Percentiles rank a stretch among this genome's conserved stretches.
Evolutionary conservation across 768 basidiomycete genomes (phyloP).

Genomic region (Calocybe indica): DNA sequence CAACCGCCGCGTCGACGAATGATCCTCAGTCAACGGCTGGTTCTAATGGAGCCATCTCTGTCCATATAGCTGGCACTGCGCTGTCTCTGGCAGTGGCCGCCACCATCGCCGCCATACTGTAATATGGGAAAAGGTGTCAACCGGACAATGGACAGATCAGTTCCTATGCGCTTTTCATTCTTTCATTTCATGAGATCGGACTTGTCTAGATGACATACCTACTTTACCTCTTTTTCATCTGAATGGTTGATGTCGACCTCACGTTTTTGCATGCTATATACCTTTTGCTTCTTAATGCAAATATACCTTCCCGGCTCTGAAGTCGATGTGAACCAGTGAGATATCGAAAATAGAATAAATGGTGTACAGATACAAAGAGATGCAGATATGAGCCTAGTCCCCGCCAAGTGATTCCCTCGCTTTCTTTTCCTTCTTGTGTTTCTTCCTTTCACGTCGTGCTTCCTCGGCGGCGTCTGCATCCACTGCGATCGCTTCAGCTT

Average conservation of each 20-base stretch:
- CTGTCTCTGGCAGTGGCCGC: conserved; percentile 21
- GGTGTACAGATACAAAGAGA: conserved; percentile 1
- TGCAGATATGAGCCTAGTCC: conserved; percentile 14
- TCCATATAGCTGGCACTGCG: conserved; percentile 27
- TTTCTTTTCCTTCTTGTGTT: conserved; percentile 67
- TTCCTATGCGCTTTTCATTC: too few species aligned
- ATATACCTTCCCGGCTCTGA: not conserved
- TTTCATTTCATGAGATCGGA: too few species aligned
- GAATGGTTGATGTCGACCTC: conserved; percentile 9
- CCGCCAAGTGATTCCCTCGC: conserved; percentile 37
- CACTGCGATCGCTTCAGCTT: conserved; percentile 35
- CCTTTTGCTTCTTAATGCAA: conserved; percentile 11
- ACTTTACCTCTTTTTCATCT: conserved; percentile 13
- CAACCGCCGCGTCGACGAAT: conserved; percentile 28
- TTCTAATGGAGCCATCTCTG: conserved; percentile 23
- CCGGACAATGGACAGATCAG: too few species aligned
- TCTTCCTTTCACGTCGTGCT: conserved; percentile 56
- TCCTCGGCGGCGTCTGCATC: conserved; percentile 51
- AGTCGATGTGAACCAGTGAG: not conserved
- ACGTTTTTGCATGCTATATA: conserved; percentile 10
- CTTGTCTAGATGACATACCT: conserved; percentile 15
- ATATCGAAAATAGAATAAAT: not conserved
- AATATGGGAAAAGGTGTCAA: conserved; percentile 1
- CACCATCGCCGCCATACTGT: conserved; percentile 28
- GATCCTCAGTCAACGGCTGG: conserved; percentile 13